Evolutionary conservation across 495 filamentous ascomycete genomes (phyloP), one percentile per base, ranked within the genome.

Genomic region (Aspergillus conjunctus): DNA sequence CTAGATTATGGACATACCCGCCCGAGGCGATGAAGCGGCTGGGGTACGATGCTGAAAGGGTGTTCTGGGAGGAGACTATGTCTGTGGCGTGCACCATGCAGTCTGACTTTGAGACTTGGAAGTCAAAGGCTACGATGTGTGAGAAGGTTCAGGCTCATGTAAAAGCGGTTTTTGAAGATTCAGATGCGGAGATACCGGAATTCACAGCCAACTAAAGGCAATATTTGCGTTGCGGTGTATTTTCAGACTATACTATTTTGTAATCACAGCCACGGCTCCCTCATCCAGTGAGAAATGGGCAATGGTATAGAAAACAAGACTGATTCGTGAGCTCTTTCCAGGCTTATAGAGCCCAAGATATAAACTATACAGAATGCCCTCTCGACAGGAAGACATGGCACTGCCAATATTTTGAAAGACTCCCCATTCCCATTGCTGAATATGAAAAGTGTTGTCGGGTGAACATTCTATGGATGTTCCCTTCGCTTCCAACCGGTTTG

Each of bases 401-500:
- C 26, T 26, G 26, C 26, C 26, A 26, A 26, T 2, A 26, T 26
- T 26, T 2, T 26, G 26, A 26, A 26, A 5, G 26, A 5, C 2
- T 26, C 26, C 26, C 5, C 5, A 26, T 26, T 26, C 26, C 5
- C 5, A 26, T 26, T 5, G 5, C 2, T 26, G 26, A 26, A 26
- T 26, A 26, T 26, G 26, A 5, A 5, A 5, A 26, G 5, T 26
- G 26, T 26, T 5, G 26, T 2, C 2, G 26, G 26, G 26, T 2
- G 26, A 26, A 26, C 5, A 26, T 26, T 26, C 5, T 11, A 41
- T 52, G 26, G 26, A 33, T 14, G 26, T 26, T 52, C 33, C 50
- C 30, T 17, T 18, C 50, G 50, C 21, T 20, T 77, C 93, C 94
- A 98, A 1, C 94, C 92, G 0, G 93, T 97, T 70, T 83, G 84